A percentile compares a stretch with the other conserved stretches of the same genome.
Conservation (phyloP, 768 basidiomycete species). For the Boletus sp. region DNA sequence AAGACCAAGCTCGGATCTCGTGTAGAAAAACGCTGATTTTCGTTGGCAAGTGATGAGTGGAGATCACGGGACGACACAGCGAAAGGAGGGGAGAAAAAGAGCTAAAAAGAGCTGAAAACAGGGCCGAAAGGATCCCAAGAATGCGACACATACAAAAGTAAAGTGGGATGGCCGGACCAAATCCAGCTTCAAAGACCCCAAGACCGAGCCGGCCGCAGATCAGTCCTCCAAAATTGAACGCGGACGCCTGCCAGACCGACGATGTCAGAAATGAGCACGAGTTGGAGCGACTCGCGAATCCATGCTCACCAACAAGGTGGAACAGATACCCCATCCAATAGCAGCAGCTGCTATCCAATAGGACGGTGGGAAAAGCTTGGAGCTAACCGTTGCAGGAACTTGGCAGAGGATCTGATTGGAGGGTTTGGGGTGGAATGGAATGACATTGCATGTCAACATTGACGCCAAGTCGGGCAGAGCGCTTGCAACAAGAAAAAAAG, state of each 20-base stretch:
- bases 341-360: conserved; percentile 64
- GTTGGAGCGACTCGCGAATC: not conserved
- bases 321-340: conserved; percentile 73
- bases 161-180: conserved; percentile 72
- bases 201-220: conserved; percentile 57
- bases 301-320: conserved; percentile 59
- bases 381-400: conserved; percentile 60
- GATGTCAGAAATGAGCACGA: not conserved
- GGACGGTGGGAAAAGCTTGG: conserved; percentile 67
- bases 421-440: not conserved
- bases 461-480: not conserved
- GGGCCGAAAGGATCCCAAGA: not conserved
- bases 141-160: conserved; percentile 60
- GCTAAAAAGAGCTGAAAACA: not conserved
- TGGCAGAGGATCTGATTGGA: conserved; percentile 57
- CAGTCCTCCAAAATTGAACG: conserved; percentile 58
- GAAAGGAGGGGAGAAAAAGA: not conserved
- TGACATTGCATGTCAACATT: not conserved
- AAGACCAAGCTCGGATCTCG: conserved; percentile 67
- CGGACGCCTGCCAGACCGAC: conserved; percentile 47
- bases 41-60: not conserved
- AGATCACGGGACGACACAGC: not conserved
- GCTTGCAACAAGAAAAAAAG: not conserved
- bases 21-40: conserved; percentile 70
- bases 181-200: conserved; percentile 77